Evolutionary conservation across 2,329 filamentous ascomycete species (phyloP), one percentile per base, ranked within the genome.

Genomic region (Hypoxylon sp.): DNA sequence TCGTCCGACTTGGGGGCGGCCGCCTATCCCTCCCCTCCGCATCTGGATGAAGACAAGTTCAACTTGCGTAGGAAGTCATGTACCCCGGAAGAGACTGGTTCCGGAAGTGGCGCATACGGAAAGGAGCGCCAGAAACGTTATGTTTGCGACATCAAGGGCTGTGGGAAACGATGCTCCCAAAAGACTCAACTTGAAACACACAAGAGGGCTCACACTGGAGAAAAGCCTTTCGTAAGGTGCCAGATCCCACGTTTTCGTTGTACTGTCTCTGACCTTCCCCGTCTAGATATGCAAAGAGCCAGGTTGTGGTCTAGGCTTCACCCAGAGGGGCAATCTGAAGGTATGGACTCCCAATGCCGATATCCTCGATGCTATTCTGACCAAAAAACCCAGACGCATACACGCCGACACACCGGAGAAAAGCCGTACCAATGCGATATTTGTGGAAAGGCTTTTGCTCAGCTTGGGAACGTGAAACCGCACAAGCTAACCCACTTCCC

Each of bases 141-240:
- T 78, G 82, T 87, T 17, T 99, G 96, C 80, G 87, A 86, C 19
- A 85, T 93, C 42, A 86, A 89, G 6, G 88, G 88, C 44, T 98
- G 95, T 79, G 84, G 86, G 73, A 97, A 96, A 83, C 89, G 87
- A 68, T 98, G 98, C 79, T 89, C 89, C 66, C 95, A 98, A 77
- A 97, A 95, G 81, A 97, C 94, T 1, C 95, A 98, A 75, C 86
- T 98, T 10, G 92, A 96, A 68, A 98, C 97, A 53, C 96, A 99
- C 79, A 90, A 88, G 50, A 88, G 94, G 71, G 91, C 92, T 3
- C 96, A 99, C 80, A 97, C 93, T 1, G 96, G 96, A 15, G 89
- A 92, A 59, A 96, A 94, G 78, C 95, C 95, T 67, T 98, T 95
- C 78, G 92, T 97, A 83, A 85, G 93, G 84, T 48, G 1, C 51